phyloP scores from a whole-genome alignment of 2,329 filamentous ascomycete genomes.

The Colletotrichum sp. region DNA sequence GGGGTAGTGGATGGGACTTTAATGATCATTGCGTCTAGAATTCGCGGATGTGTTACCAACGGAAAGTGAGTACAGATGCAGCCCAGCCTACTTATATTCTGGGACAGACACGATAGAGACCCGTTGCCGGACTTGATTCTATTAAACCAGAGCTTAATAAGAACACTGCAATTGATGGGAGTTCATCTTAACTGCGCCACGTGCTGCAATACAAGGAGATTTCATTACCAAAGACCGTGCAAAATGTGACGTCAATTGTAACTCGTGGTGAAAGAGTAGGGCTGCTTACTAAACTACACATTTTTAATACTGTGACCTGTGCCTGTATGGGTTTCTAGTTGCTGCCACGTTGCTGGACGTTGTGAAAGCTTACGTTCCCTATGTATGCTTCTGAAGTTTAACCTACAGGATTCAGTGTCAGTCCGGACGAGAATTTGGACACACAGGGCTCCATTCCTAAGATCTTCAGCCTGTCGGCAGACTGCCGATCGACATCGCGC shows the following conservation, averaged over 20 bases:
- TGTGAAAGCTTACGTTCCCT: background rate
- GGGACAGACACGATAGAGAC: background rate
- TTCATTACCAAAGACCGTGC: background rate
- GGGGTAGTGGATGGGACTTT: background rate
- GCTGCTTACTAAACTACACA: too few species aligned
- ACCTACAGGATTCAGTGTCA: background rate
- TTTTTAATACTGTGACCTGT: too few species aligned
- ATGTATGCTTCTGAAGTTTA: background rate
- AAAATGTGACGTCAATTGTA: background rate
- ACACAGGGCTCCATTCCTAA: background rate
- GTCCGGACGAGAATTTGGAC: background rate
- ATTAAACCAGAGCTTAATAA: background rate
- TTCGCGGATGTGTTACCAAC: background rate
- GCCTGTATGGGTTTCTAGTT: too few species aligned
- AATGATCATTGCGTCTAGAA: background rate
- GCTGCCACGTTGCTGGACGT: too few species aligned
- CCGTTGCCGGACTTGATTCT: background rate
- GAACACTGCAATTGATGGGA: background rate
- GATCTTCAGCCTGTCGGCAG: background rate
- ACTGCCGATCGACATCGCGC: background rate
- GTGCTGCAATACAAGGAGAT: background rate
- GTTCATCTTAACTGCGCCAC: conserved; percentile 1
- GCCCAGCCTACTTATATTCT: background rate
- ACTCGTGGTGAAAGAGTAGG: too few species aligned
- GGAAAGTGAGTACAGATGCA: background rate